These are phyloP conservation scores for Secale cereale DNA, from an alignment of 176 grass and related monocot species.

Conservation along the genomic window DNA sequence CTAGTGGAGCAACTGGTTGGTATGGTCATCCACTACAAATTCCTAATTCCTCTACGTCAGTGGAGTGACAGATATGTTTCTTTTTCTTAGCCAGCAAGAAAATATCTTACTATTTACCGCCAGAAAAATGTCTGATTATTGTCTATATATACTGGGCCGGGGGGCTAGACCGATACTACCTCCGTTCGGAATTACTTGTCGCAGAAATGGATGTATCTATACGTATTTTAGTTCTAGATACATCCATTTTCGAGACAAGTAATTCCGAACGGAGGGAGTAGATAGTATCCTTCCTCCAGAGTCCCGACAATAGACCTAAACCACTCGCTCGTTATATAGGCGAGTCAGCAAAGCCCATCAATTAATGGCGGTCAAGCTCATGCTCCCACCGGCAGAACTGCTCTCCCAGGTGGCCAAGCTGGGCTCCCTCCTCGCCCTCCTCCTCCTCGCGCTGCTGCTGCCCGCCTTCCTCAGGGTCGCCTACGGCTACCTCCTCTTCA, in stretches of 20 bases:
- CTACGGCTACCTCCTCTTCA: slow-evolving; percentile 10
- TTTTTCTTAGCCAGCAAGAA: neutral
- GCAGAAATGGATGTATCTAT: too few relatives aligned
- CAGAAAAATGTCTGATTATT: neutral
- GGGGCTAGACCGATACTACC: neutral
- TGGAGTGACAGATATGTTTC: too few relatives aligned
- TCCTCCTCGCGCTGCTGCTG: neutral
- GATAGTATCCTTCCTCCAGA: neutral
- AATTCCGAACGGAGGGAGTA: too few relatives aligned
- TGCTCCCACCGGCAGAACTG: neutral
- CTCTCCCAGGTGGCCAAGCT: slow-evolving; percentile 7
- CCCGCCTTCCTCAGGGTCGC: slow-evolving; percentile 7
- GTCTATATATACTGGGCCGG: neutral
- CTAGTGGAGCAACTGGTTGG: neutral
- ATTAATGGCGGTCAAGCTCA: neutral
- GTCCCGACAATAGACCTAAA: neutral
- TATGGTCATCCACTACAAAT: too few relatives aligned
- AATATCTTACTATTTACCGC: neutral
- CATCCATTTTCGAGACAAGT: too few relatives aligned
- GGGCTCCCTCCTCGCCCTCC: neutral
- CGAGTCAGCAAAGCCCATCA: neutral
- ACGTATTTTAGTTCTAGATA: too few relatives aligned
- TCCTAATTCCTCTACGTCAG: too few relatives aligned
- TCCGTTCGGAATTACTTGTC: too few relatives aligned
- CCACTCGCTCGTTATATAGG: neutral